Base-by-base conservation (phyloP, 2,329 filamentous ascomycete genomes). In the Incumbomyces lentus region DNA sequence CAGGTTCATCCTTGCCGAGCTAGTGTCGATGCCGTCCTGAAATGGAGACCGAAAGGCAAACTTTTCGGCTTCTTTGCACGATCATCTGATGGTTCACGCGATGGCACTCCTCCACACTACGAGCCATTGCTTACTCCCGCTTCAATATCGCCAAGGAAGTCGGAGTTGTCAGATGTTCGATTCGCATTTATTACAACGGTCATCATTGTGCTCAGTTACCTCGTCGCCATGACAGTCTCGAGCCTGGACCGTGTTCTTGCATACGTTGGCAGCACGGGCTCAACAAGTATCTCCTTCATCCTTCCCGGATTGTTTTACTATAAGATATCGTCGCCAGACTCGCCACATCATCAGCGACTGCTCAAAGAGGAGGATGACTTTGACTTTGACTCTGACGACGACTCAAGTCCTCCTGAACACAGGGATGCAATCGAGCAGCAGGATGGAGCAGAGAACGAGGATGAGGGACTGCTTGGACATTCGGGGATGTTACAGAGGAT, bases 301-400 rank as follows among this genome's bases (percentile, higher is more conserved):
- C 74, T 98, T 0, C 92, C 92, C 0, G 92, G 92, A 0, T 68
- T 98, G 3, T 98, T 98, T 65, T 98, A 96, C 66, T 98, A 96
- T 69, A 96, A 96, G 67, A 96, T 98, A 50, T 93, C 87, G 11
- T 81, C 86, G 18, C 92, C 92, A 0, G 84, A 95, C 46, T 90
- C 86, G 37, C 76, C 82, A 22, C 80, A 90, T 52, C 88, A 95
- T 58, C 90, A 95, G 62, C 79, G 84, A 12, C 71, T 96, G 8
- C 71, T 87, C 52, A 96, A 96, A 63, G 88, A 92, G 59, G 87
- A 95, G 55, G 92, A 96, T 57, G 82, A 84, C 40, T 73, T 73
- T 19, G 72, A 73, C 7, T 69, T 67, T 14, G 72, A 71, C 1
- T 77, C 76, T 32, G 70, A 75, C 0, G 68, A 78, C 51, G 62